Conservation (phyloP, 1,139 yeast species). For the Saccharomyces pastorianus region DNA sequence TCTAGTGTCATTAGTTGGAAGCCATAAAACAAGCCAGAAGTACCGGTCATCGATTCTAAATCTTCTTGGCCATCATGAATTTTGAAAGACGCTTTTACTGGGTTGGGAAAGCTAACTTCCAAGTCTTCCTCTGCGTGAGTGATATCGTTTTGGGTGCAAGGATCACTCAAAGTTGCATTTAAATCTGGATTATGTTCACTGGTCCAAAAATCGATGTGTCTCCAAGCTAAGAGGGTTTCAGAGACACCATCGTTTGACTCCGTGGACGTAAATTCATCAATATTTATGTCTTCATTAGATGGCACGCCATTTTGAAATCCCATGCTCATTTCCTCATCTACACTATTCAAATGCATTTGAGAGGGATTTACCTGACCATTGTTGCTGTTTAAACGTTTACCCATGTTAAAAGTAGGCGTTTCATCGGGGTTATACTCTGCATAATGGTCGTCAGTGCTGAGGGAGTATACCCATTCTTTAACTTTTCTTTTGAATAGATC, state of each 20-base stretch:
- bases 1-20: constrained; percentile 57
- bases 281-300: constrained; percentile 11
- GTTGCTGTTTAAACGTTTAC: constrained; percentile 9
- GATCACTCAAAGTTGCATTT: constrained; percentile 48
- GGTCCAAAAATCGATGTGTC: constrained; percentile 59
- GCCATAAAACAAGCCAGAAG: constrained; percentile 57
- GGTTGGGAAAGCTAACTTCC: constrained; percentile 47
- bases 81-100: constrained; percentile 51
- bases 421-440: constrained; percentile 53
- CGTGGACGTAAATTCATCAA: constrained; percentile 11
- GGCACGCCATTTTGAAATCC: neutral
- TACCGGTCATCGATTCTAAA: constrained; percentile 42
- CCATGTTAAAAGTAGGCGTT: constrained; percentile 24
- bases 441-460: constrained; percentile 59
- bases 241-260: constrained; percentile 47
- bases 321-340: constrained; percentile 10
- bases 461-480: constrained; percentile 54
- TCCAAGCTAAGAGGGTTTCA: constrained; percentile 60
- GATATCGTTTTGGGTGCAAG: constrained; percentile 57
- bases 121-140: constrained; percentile 59
- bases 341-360: constrained; percentile 10
- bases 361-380: constrained; percentile 8
- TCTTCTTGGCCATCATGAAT: constrained; percentile 65
- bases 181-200: constrained; percentile 48
- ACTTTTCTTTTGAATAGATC: constrained; percentile 35